phyloP scores from a whole-genome alignment of 164 flowering plant species.

The Houttuynia cordata region DNA sequence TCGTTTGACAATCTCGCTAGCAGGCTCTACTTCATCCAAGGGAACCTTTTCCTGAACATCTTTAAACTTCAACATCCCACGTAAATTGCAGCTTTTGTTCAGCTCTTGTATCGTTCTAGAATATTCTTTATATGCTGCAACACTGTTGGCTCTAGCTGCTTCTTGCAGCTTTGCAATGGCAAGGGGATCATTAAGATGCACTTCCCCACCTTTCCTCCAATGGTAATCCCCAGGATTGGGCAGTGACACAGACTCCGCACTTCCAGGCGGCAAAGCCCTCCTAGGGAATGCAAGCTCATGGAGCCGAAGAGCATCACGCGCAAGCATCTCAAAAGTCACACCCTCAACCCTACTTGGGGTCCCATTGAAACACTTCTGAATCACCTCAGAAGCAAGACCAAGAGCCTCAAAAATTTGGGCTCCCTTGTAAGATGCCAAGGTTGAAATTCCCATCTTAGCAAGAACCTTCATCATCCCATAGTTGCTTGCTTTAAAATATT shows the following conservation, averaged over 20 bases:
- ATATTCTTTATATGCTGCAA: conserved; percentile 87
- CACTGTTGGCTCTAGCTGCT: conserved; percentile 83
- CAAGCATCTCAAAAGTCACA: conserved; percentile 95
- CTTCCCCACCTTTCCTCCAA: conserved; percentile 96
- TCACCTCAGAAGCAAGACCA: conserved; percentile 93
- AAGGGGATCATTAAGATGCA: conserved; percentile 94
- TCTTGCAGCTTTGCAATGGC: conserved; percentile 97
- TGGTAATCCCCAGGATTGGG: conserved; percentile 99
- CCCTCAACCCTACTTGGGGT: conserved; percentile 99
- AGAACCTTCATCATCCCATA: conserved; percentile 99
- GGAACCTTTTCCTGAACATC: conserved; percentile 50
- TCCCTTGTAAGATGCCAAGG: conserved; percentile 97
- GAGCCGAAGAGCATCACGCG: conserved; percentile 68
- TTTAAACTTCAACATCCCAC: conserved; percentile 90
- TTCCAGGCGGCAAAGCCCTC: conserved; percentile 63
- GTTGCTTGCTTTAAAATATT: conserved; percentile 86
- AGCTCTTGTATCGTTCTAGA: conserved; percentile 81
- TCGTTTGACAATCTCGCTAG: conserved; percentile 95
- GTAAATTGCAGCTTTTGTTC: conserved; percentile 75
- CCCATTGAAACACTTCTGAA: conserved; percentile 79
- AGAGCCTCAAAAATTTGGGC: conserved; percentile 99
- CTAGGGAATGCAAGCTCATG: conserved; percentile 89
- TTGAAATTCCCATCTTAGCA: conserved; percentile 99
- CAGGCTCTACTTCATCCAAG: conserved; percentile 89
- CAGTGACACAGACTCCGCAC: conserved; percentile 85